Evolutionary conservation across 2,329 filamentous ascomycete genomes (phyloP).

Genomic region (Xylaria sp.): DNA sequence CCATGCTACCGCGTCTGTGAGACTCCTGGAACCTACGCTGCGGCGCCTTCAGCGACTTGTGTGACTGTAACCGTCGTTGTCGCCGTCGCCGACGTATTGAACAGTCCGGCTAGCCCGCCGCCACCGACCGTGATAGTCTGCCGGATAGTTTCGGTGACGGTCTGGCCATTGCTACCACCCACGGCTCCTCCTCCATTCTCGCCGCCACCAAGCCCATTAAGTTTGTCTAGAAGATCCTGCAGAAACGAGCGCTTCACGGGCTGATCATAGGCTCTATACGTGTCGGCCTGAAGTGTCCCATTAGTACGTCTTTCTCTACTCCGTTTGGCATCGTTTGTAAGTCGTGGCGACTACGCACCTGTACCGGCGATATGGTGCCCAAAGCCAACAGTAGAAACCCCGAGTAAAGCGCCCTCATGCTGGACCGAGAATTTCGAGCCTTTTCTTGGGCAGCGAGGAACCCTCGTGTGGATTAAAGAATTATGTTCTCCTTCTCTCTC

Average conservation of each 20-base stretch:
- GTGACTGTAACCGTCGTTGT: slow-evolving; percentile 53
- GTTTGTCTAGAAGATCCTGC: slow-evolving; percentile 21
- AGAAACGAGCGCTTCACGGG: slow-evolving; percentile 30
- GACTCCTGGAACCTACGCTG: slow-evolving; percentile 19
- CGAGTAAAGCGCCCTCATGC: slow-evolving; percentile 32
- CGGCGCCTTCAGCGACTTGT: slow-evolving; percentile 42
- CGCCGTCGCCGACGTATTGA: slow-evolving; percentile 31
- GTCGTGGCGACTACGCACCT: slow-evolving; percentile 28
- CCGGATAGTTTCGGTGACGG: slow-evolving; percentile 34
- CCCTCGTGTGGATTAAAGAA: no score
- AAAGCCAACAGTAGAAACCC: slow-evolving; percentile 28
- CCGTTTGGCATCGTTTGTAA: neutral
- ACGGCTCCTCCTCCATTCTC: neutral
- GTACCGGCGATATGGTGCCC: slow-evolving; percentile 24
- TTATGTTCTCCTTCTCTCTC: neutral
- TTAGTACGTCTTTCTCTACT: slow-evolving; percentile 24
- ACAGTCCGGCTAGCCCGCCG: slow-evolving; percentile 14
- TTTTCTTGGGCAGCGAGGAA: slow-evolving; percentile 2
- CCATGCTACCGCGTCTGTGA: slow-evolving; percentile 23
- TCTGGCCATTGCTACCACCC: neutral
- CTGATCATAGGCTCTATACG: slow-evolving; percentile 23
- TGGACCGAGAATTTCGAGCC: slow-evolving; percentile 9
- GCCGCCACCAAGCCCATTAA: neutral
- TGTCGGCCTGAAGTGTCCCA: slow-evolving; percentile 20
- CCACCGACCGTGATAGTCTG: slow-evolving; percentile 37